Percentiles rank a stretch among this genome's conserved stretches.
Evolutionary conservation across 257 asterid species (phyloP).

Genomic region (Nicotiana knightiana): DNA sequence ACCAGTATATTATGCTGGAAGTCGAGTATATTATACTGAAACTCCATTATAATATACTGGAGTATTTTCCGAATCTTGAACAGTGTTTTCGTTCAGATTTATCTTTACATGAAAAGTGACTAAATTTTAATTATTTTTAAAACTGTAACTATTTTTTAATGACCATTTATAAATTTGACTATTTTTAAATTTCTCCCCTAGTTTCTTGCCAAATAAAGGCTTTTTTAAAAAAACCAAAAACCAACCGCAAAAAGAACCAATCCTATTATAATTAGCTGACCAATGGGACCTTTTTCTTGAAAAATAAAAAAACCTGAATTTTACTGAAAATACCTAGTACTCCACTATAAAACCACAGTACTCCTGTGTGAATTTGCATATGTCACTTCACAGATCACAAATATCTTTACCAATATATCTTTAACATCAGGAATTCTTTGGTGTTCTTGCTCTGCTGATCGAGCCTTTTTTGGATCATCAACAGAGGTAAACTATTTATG

Average conservation of each 20-base stretch:
- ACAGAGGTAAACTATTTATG: not conserved
- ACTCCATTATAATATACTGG: no score
- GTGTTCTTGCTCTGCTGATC: not conserved
- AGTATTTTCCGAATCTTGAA: no score
- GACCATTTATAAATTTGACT: no score
- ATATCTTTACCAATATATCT: not conserved
- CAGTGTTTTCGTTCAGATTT: no score
- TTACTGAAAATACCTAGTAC: not conserved
- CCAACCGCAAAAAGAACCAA: not conserved
- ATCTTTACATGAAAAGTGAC: no score
- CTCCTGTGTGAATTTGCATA: not conserved
- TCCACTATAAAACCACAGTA: not conserved
- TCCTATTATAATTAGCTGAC: not conserved
- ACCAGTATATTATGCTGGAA: no score
- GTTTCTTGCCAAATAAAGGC: not conserved
- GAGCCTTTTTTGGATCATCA: not conserved
- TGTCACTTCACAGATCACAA: not conserved
- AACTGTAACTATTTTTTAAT: no score
- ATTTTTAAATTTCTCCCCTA: not conserved
- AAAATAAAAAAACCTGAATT: not conserved
- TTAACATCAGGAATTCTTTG: not conserved
- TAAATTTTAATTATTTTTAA: no score
- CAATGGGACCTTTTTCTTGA: not conserved
- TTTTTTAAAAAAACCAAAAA: not conserved
- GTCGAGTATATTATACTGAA: no score